Base-by-base conservation (phyloP, 495 filamentous ascomycete species). In the Lophiostoma macrostomum region DNA sequence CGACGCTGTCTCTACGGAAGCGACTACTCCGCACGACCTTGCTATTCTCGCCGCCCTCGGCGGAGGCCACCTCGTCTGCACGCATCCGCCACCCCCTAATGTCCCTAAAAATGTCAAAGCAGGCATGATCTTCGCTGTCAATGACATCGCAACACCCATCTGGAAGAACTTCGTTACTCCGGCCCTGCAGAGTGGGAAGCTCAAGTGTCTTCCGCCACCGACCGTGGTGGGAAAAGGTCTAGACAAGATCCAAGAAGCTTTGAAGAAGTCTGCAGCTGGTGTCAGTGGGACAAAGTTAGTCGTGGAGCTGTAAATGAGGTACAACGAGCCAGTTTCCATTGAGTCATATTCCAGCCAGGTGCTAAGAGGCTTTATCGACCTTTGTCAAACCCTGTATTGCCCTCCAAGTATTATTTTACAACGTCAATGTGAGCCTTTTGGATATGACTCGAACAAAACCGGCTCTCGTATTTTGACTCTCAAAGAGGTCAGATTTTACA, bases 81-180 rank as follows among this genome's bases (percentile, higher is more conserved):
- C 53, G 19, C 68, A 70, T 58, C 71, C 68, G 32, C 69, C 66
- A 3, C 65, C 69, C 8, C 34, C 48, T 4, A 53, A 65, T 13
- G 52, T 69, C 10, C 69, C 69, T 1, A 60, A 29, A n/a, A 73
- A 71, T 49, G 67, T 76, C 20, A 73, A 65, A 47, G 58, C 65
- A 0, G 66, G 71, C 14, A 69, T 73, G 72, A 73, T 74, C 36
- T 74, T 74, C 51, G 70, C 68, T n/a, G 68, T 73, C 27, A 69
- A 73, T 30, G 74, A 76, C 43, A 56, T 72, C 35, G 66, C 67
- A 7, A 67, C 65, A 8, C 67, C 70, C 0, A 58, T 76, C 25
- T 79, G 67, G 64, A 61, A 50, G 45, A 65, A 76, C n/a, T 76
- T 59, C 42, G 53, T 74, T 7, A 67, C 69, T 31, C 49, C 64